Evolutionary conservation across 225 moss, liverwort and hornwort genomes (phyloP).

Genomic region (Anthoceros angustus): DNA sequence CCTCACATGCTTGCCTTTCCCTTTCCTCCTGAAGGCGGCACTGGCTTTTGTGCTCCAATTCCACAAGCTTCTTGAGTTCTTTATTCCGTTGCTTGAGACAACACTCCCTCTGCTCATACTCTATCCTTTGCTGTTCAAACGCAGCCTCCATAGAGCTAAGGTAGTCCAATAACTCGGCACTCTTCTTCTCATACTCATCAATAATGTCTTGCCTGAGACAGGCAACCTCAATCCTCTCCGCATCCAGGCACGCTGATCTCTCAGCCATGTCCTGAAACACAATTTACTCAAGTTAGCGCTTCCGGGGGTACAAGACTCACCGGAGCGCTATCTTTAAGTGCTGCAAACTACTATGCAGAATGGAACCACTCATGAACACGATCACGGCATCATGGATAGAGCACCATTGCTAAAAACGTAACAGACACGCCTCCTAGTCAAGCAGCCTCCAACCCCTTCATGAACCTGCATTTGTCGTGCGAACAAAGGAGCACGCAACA

Average conservation of each 20-base stretch:
- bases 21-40: slow-evolving; percentile 17
- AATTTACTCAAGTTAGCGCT: slow-evolving; percentile 9
- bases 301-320: background rate
- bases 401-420: too few relatives aligned
- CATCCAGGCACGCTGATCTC: slow-evolving; percentile 41
- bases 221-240: slow-evolving; percentile 54
- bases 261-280: slow-evolving; percentile 25
- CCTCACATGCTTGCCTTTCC: slow-evolving; percentile 29
- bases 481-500: too few relatives aligned
- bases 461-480: too few relatives aligned
- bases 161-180: slow-evolving; percentile 52
- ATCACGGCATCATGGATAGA: too few relatives aligned
- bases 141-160: slow-evolving; percentile 59
- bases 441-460: too few relatives aligned
- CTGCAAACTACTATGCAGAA: too few relatives aligned
- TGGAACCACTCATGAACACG: too few relatives aligned
- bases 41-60: slow-evolving; percentile 49
- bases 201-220: slow-evolving; percentile 60
- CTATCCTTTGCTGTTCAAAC: slow-evolving; percentile 45
- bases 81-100: slow-evolving; percentile 36
- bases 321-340: too few relatives aligned
- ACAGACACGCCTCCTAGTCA: too few relatives aligned
- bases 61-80: slow-evolving; percentile 33
- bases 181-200: slow-evolving; percentile 66
- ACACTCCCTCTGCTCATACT: slow-evolving; percentile 39